These are phyloP conservation scores for Austroboletus niveus DNA, from an alignment of 1,284 basidiomycete species.

Conservation along the genomic window DNA sequence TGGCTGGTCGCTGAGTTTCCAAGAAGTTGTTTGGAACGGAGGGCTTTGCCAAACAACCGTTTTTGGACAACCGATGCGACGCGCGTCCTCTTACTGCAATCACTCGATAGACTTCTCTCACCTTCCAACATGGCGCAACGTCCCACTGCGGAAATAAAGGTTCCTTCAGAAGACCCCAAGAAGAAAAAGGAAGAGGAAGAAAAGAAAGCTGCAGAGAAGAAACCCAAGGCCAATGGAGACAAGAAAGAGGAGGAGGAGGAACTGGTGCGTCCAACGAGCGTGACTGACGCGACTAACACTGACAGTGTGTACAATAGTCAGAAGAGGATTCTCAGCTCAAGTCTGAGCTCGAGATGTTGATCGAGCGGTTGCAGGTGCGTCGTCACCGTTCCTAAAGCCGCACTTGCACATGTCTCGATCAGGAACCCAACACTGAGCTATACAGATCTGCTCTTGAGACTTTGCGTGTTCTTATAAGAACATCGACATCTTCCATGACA, in stretches of 20 bases:
- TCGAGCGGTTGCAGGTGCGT: slow-evolving; percentile 86
- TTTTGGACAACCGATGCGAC: slow-evolving; percentile 28
- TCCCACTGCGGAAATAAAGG: slow-evolving; percentile 54
- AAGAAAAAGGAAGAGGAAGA: slow-evolving; percentile 59
- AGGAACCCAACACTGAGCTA: slow-evolving; percentile 87
- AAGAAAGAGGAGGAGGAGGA: slow-evolving; percentile 82
- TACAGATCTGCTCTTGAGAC: slow-evolving; percentile 94
- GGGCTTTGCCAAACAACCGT: slow-evolving; percentile 33
- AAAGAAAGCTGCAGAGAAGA: slow-evolving; percentile 38
- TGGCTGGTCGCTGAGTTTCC: not conserved
- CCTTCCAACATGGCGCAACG: slow-evolving; percentile 50
- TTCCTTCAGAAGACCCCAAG: slow-evolving; percentile 71
- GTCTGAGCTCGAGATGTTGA: slow-evolving; percentile 96
- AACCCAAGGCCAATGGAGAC: slow-evolving; percentile 56
- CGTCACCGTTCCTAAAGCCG: not conserved
- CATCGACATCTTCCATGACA: slow-evolving; percentile 99
- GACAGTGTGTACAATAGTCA: slow-evolving; percentile 49
- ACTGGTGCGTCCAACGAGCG: slow-evolving; percentile 55
- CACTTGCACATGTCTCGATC: slow-evolving; percentile 15
- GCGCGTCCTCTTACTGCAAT: slow-evolving; percentile 28
- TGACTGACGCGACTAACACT: slow-evolving; percentile 13
- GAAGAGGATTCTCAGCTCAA: slow-evolving; percentile 96
- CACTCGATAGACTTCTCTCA: slow-evolving; percentile 8
- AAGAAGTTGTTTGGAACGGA: slow-evolving; percentile 33
- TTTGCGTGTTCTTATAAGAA: slow-evolving; percentile 90